These are phyloP conservation scores for Harringtonia lauricola DNA, from an alignment of 2,329 filamentous ascomycete species.

Conservation along the genomic window DNA sequence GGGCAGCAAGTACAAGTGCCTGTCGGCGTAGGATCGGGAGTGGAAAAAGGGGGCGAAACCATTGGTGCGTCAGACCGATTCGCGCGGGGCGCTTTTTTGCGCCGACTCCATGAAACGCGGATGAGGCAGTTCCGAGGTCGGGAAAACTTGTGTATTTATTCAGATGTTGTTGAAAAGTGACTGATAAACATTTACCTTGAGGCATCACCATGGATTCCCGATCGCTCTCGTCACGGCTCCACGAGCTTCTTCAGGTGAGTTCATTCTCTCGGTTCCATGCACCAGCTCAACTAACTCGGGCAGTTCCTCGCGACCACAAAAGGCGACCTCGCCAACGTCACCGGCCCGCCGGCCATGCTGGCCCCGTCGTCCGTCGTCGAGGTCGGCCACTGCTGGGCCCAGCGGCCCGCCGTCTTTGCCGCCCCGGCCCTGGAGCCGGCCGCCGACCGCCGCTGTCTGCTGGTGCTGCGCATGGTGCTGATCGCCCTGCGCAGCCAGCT, in stretches of 20 bases:
- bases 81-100: too few relatives aligned
- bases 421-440: slow-evolving; percentile 33
- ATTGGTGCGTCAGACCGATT: too few relatives aligned
- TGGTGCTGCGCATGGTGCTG: slow-evolving; percentile 36
- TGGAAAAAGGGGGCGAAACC: not conserved
- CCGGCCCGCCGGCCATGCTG: slow-evolving; percentile 38
- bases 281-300: not conserved
- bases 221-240: slow-evolving; percentile 18
- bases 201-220: slow-evolving; percentile 14
- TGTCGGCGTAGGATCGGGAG: not conserved
- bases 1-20: slow-evolving; percentile 10
- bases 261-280: too few relatives aligned
- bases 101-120: too few relatives aligned
- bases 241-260: slow-evolving; percentile 20
- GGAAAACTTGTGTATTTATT: too few relatives aligned
- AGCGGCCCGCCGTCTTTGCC: slow-evolving; percentile 34
- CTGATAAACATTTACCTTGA: too few relatives aligned
- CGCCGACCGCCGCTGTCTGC: slow-evolving; percentile 29
- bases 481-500: slow-evolving; percentile 34
- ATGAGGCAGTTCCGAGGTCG: too few relatives aligned
- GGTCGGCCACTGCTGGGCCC: slow-evolving; percentile 38
- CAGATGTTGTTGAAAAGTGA: too few relatives aligned
- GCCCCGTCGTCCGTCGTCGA: slow-evolving; percentile 38
- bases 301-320: slow-evolving; percentile 27
- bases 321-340: slow-evolving; percentile 40